Base-by-base conservation (phyloP, 2,329 filamentous ascomycete genomes). In the Conoideocrella luteorostrata region DNA sequence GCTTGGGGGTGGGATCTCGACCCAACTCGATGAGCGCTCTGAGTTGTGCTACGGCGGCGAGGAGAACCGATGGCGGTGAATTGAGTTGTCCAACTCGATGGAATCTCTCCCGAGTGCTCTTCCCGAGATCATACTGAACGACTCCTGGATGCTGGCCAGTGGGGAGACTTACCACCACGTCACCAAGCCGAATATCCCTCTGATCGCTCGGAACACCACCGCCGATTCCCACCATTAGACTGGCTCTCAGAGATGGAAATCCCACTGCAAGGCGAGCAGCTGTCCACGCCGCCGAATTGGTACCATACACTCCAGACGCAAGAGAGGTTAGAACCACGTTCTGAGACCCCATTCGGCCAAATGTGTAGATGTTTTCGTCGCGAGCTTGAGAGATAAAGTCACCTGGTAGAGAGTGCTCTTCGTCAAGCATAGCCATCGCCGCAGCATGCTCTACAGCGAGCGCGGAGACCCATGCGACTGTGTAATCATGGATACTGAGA, bases 401-500 rank as follows among this genome's bases (percentile, higher is more conserved):
- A 13, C 13, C 26, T 38, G 35, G 56, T 57, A 35, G 10, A 38
- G 29, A 57, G 39, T 63, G 51, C 15, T 46, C 30, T 17, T 55
- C 48, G 40, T 64, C 59, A 0, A 64, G 55, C 48, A 64, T 53
- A 7, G 42, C 52, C 35, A 49, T 44, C 2, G 56, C 54, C 1
- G 58, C 61, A 5, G 57, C 51, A 23, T 56, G 53, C 45, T 65
- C 61, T 35, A 52, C 38, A 1, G 52, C 50, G 7, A 65, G 49
- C 1, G 62, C 62, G 43, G 56, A 58, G 5, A 64, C 45, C 60
- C 60, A 65, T 40, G 54, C 60, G 6, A 64, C 51, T 2, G 55
- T 58, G 38, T 63, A 65, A 9, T 13, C 13, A 29, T 29, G 9
- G 26, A 9, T 29, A 7, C 9, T 29, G 13, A 29, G 26, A 13